Evolutionary conservation across 352 stramenopile species (phyloP).

Genomic region (Pythium utonaiense): DNA sequence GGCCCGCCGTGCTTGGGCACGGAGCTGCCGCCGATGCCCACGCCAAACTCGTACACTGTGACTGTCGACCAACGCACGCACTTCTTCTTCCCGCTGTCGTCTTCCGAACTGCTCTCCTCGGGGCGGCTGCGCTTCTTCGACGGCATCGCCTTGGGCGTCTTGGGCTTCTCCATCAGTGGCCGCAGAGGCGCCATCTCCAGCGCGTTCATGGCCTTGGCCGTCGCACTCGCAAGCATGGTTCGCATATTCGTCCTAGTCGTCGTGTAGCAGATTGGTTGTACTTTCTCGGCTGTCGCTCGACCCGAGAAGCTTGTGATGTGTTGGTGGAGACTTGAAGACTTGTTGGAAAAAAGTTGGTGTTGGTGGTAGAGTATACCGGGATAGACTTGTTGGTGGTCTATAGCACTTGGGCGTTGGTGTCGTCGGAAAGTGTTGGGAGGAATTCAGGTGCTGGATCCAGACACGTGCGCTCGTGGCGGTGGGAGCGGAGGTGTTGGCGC

Average conservation of each 20-base stretch:
- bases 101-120: constrained; percentile 8
- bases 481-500: constrained; percentile 5
- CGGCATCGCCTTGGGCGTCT: background rate
- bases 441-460: background rate
- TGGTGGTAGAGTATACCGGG: background rate
- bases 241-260: constrained; percentile 3
- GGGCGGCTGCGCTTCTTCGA: constrained; percentile 15
- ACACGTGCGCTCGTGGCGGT: background rate
- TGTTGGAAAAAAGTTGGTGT: background rate
- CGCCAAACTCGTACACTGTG: constrained; percentile 56
- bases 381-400: background rate
- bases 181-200: constrained; percentile 6
- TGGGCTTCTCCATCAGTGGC: constrained; percentile 10
- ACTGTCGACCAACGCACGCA: constrained; percentile 51
- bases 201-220: constrained; percentile 12
- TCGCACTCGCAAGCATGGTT: constrained; percentile 16
- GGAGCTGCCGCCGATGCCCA: constrained; percentile 40
- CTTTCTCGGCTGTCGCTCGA: background rate
- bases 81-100: constrained; percentile 23
- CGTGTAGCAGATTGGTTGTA: background rate
- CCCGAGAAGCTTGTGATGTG: background rate
- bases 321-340: too few species aligned
- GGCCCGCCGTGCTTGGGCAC: constrained; percentile 42
- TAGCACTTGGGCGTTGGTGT: background rate
- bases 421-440: background rate